phyloP scores from a whole-genome alignment of 345 rosid species.

The Cardamine occulta region DNA sequence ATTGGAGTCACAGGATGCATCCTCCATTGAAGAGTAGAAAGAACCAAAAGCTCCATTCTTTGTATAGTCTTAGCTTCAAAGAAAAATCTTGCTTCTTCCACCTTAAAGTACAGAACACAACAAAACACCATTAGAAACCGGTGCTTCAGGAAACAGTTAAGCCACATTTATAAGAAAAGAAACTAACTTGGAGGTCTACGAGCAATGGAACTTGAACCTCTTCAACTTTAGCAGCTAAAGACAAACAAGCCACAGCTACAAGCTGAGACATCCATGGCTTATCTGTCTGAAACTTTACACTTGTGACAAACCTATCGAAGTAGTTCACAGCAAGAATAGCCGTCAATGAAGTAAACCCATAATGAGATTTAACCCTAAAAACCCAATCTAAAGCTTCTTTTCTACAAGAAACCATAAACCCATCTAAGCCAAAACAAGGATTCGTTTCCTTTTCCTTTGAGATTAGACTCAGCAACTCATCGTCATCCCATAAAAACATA shows the following conservation, averaged over 20 bases:
- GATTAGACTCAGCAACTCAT: slow-evolving; percentile 57
- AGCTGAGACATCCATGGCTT: slow-evolving; percentile 97
- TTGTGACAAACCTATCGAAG: slow-evolving; percentile 80
- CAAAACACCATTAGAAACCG: slow-evolving; percentile 3
- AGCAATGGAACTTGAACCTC: slow-evolving; percentile 85
- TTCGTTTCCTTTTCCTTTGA: slow-evolving; percentile 65
- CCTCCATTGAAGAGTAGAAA: slow-evolving; percentile 82
- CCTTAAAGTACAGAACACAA: slow-evolving; percentile 48
- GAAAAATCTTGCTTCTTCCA: slow-evolving; percentile 67
- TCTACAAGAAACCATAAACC: slow-evolving; percentile 51
- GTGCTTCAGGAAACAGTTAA: slow-evolving; percentile 39
- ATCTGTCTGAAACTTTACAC: slow-evolving; percentile 57
- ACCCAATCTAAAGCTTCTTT: slow-evolving; percentile 76
- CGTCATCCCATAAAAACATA: slow-evolving; percentile 59
- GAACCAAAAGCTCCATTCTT: slow-evolving; percentile 89
- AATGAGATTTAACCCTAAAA: slow-evolving; percentile 61
- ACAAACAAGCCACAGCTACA: slow-evolving; percentile 83
- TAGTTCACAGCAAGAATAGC: slow-evolving; percentile 78
- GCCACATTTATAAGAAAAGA: slow-evolving; percentile 7
- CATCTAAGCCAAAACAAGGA: slow-evolving; percentile 47
- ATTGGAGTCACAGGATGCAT: slow-evolving; percentile 92
- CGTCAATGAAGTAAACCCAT: slow-evolving; percentile 71
- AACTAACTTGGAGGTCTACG: slow-evolving; percentile 76
- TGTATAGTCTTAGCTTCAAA: slow-evolving; percentile 87
- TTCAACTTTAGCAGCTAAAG: slow-evolving; percentile 92